phyloP scores from a whole-genome alignment of 306 rosid genomes.

The Prunus armeniaca region DNA sequence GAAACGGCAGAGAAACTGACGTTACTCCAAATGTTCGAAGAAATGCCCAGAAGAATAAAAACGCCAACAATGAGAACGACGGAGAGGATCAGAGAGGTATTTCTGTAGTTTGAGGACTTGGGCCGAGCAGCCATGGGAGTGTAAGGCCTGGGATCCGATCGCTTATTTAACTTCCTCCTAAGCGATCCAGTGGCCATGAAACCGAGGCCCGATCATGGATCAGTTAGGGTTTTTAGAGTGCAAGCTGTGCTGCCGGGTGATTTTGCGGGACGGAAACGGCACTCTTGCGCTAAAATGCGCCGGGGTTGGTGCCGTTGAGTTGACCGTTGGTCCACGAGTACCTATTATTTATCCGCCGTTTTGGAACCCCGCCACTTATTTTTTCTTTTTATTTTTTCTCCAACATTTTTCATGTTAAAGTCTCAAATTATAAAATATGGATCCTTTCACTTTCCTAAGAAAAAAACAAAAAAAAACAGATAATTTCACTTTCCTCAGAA shows the following conservation, averaged over 20 bases:
- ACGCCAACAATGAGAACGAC: slow-evolving; percentile 28
- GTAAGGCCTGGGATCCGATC: slow-evolving; percentile 24
- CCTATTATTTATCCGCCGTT: too few relatives aligned
- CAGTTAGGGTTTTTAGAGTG: background rate
- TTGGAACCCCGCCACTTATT: too few relatives aligned
- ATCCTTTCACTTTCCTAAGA: too few relatives aligned
- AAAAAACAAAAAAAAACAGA: too few relatives aligned
- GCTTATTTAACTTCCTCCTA: slow-evolving; percentile 43
- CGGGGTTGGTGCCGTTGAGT: background rate
- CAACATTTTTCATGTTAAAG: too few relatives aligned
- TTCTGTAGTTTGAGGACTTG: slow-evolving; percentile 8
- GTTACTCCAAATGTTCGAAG: slow-evolving; percentile 35
- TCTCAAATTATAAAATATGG: too few relatives aligned
- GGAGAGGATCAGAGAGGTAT: slow-evolving; percentile 28
- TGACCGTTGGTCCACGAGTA: background rate
- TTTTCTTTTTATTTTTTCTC: too few relatives aligned
- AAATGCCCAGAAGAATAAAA: slow-evolving; percentile 39
- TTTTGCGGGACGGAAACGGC: slow-evolving; percentile 8
- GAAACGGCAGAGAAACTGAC: background rate
- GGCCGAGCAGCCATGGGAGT: slow-evolving; percentile 50
- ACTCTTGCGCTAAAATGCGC: background rate
- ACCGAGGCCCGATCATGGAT: slow-evolving; percentile 18
- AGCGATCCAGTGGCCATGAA: slow-evolving; percentile 55
- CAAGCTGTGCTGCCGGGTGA: background rate
- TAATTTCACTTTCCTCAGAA: too few relatives aligned